Evolutionary conservation across 306 rosid genomes (phyloP).

Genomic region (Glycine tomentella): DNA sequence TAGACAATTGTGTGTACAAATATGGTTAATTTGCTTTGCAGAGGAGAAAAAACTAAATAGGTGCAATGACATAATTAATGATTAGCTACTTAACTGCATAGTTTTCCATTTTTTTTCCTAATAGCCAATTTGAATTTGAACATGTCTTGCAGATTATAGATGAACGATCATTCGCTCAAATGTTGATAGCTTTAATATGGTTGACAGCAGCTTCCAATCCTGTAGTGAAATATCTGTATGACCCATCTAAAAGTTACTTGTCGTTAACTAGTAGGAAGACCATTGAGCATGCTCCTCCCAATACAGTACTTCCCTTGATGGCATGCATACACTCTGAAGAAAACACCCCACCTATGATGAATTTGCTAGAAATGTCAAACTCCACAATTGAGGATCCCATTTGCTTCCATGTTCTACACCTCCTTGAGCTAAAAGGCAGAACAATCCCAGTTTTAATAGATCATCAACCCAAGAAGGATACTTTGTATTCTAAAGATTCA

Average conservation of each 20-base stretch:
- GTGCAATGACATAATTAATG: background rate
- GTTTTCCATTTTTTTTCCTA: background rate
- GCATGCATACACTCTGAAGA: conserved; percentile 59
- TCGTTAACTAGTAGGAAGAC: conserved; percentile 48
- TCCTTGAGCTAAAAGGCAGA: conserved; percentile 57
- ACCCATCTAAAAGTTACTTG: conserved; percentile 62
- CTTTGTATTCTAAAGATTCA: conserved; percentile 25
- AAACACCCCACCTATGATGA: conserved; percentile 59
- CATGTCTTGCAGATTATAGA: conserved; percentile 60
- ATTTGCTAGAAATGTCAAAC: conserved; percentile 59
- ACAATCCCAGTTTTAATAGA: conserved; percentile 55
- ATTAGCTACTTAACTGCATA: background rate
- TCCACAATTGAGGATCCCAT: conserved; percentile 56
- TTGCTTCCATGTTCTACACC: conserved; percentile 60
- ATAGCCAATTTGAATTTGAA: background rate
- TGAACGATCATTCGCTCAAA: conserved; percentile 43
- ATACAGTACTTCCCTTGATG: conserved; percentile 51
- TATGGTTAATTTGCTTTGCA: no score
- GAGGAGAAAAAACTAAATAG: no score
- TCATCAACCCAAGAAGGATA: conserved; percentile 29
- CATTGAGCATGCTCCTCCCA: conserved; percentile 51
- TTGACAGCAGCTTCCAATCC: conserved; percentile 55
- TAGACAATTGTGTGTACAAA: no score
- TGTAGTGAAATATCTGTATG: conserved; percentile 53
- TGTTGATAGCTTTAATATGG: conserved; percentile 51